These are phyloP conservation scores for Fusarium secorum DNA, from an alignment of 2,329 filamentous ascomycete genomes.

Conservation along the genomic window DNA sequence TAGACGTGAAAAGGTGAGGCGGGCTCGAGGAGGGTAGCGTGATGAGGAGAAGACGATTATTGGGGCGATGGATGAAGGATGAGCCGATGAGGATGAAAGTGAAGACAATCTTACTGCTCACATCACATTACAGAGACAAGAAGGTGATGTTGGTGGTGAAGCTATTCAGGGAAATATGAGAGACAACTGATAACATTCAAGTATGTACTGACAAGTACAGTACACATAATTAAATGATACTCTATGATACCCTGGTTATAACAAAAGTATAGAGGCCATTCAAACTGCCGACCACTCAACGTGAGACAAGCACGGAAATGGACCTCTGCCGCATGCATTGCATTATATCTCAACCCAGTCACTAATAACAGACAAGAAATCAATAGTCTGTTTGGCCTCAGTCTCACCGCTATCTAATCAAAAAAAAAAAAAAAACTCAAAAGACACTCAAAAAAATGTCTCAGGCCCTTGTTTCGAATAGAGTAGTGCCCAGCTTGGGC, in stretches of 20 bases:
- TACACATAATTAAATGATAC: neutral
- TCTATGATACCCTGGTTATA: neutral
- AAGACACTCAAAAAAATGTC: slow-evolving; percentile 1
- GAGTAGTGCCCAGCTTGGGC: neutral
- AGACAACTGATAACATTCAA: neutral
- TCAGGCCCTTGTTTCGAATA: slow-evolving; percentile 18
- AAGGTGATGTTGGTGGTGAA: slow-evolving; percentile 2
- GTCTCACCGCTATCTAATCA: slow-evolving; percentile 20
- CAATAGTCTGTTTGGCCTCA: slow-evolving; percentile 15
- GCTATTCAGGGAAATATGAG: slow-evolving; percentile 22
- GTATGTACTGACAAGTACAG: neutral
- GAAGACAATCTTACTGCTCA: slow-evolving; percentile 13
- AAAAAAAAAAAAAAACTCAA: neutral
- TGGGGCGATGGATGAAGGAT: slow-evolving; percentile 34
- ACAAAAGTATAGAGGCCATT: neutral
- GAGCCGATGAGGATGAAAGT: neutral
- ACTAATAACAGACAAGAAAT: neutral
- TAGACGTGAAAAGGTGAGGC: slow-evolving; percentile 27
- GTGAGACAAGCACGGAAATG: neutral
- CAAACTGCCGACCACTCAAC: neutral
- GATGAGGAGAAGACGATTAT: slow-evolving; percentile 32
- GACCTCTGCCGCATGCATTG: neutral
- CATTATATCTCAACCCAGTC: neutral
- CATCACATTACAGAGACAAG: slow-evolving; percentile 5
- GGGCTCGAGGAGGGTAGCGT: slow-evolving; percentile 30